Conservation (phyloP, 139 green algal genomes). For the Nannochloris sp. region DNA sequence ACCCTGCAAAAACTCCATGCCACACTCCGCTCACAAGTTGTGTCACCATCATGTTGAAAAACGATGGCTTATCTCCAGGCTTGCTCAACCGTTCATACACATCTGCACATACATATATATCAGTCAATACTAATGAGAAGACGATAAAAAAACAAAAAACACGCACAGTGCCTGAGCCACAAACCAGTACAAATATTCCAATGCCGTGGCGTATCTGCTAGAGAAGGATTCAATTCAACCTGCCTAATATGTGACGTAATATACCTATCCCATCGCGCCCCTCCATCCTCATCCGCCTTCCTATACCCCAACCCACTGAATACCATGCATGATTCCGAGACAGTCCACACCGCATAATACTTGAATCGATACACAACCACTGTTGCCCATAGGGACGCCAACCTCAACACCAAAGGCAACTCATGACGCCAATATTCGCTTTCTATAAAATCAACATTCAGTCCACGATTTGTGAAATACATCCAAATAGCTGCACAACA, state of each 20-base stretch:
- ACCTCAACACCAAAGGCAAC: conserved; percentile 1
- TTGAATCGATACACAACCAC: conserved; percentile 26
- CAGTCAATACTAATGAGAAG: too few relatives aligned
- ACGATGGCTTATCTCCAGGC: conserved; percentile 37
- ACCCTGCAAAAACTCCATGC: conserved; percentile 64
- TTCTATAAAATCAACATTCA: conserved; percentile 13
- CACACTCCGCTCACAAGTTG: conserved; percentile 71
- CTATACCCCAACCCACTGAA: conserved; percentile 65
- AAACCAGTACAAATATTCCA: conserved; percentile 75
- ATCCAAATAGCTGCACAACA: conserved; percentile 33
- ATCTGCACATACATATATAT: conserved; percentile 15
- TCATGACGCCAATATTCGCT: neutral
- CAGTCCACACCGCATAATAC: conserved; percentile 33
- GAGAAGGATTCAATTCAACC: conserved; percentile 53
- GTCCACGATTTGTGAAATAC: neutral
- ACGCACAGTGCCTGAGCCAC: conserved; percentile 47
- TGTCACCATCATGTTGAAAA: conserved; percentile 61
- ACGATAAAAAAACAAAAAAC: conserved; percentile 16
- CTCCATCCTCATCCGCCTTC: conserved; percentile 16
- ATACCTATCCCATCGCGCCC: conserved; percentile 52
- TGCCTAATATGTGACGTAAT: conserved; percentile 51
- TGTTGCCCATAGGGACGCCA: conserved; percentile 18
- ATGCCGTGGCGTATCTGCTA: conserved; percentile 41
- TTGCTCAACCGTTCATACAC: conserved; percentile 77
- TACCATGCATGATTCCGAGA: conserved; percentile 53